Evolutionary conservation across 257 asterid species (phyloP).

Genomic region (Plantago ovata): DNA sequence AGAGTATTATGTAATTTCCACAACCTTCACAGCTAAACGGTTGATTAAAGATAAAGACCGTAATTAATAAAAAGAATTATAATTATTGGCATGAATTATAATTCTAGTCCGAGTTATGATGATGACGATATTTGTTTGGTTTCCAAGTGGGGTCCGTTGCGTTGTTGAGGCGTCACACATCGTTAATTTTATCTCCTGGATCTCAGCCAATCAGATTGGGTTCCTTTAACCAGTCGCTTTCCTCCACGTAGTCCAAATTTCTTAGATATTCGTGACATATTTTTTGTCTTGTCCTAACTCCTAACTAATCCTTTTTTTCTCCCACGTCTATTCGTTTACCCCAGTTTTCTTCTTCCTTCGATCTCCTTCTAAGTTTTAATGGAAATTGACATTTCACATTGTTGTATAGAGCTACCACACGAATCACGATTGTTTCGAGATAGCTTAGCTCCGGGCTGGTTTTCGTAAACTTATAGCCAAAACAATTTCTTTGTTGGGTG

Average conservation of each 20-base stretch:
- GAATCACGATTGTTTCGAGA: too few relatives aligned
- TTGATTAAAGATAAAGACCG: too few relatives aligned
- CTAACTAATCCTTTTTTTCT: too few relatives aligned
- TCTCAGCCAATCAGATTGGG: slow-evolving; percentile 22
- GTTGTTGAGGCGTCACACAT: slow-evolving; percentile 26
- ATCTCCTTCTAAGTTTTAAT: neutral
- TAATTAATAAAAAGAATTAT: too few relatives aligned
- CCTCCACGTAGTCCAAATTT: slow-evolving; percentile 13
- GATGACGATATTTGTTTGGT: neutral
- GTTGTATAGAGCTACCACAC: too few relatives aligned
- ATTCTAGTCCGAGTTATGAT: neutral
- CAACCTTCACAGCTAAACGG: too few relatives aligned
- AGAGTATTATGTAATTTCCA: too few relatives aligned
- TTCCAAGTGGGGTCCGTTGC: slow-evolving; percentile 22
- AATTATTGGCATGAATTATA: neutral
- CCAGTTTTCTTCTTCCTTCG: neutral
- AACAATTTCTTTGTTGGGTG: too few relatives aligned
- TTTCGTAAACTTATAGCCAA: too few relatives aligned
- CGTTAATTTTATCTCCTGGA: slow-evolving; percentile 11
- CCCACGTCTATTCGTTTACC: neutral
- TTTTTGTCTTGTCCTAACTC: slow-evolving; percentile 19
- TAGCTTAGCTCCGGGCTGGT: too few relatives aligned
- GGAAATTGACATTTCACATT: slow-evolving; percentile 5
- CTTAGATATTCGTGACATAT: slow-evolving; percentile 9
- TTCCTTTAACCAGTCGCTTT: slow-evolving; percentile 9